Base-by-base conservation (phyloP, 1,139 yeast genomes). In the Magnusiomyces magnusii region DNA sequence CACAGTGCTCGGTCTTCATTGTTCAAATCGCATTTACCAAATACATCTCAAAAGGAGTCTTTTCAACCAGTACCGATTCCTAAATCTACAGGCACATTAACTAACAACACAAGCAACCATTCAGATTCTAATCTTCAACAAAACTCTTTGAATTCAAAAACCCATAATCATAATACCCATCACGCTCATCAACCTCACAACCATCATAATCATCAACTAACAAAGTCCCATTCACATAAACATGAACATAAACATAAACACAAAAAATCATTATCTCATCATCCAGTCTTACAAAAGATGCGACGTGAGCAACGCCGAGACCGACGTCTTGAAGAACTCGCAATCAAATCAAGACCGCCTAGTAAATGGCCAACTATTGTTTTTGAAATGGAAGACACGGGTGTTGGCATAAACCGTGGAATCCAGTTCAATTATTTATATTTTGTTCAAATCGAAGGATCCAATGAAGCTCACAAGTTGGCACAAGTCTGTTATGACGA, bases 291-390 rank as follows among this genome's bases (percentile, higher is more conserved):
- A 13, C 21, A 15, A 19, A 19, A 28, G 17, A 50, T 50, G 17
- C 21, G 53, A 21, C 53, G 23, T 3, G 53, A 23, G 41, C 42
- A 50, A 15, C 53, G 53, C 2, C 39, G 41, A 2, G 53, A 21
- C 3, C 53, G 41, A 15, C 24, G 23, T 2, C 41, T 50, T 5
- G 42, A 50, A 25, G 53, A 17, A 25, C 36, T 50, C n/a, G 39
- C 53, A 27, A 19, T 17, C 44, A 39, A n/a, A 21, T 17, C 47
- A 19, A 17, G 31, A 34, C 54, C 50, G 28, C 10, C 44, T 1
- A 24, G 60, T 54, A 5, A 23, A 3, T 60, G 62, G 62, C 62
- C 62, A 2, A 10, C 21, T 13, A 51, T 60, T 2, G 60, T 53
- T 15, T 55, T 60, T 51, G 54, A 57, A 3, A 57, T 60, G 15